Percentiles rank a stretch among this genome's conserved stretches.
Evolutionary conservation across 345 rosid genomes (phyloP).

Genomic region (Ailanthus altissimus): DNA sequence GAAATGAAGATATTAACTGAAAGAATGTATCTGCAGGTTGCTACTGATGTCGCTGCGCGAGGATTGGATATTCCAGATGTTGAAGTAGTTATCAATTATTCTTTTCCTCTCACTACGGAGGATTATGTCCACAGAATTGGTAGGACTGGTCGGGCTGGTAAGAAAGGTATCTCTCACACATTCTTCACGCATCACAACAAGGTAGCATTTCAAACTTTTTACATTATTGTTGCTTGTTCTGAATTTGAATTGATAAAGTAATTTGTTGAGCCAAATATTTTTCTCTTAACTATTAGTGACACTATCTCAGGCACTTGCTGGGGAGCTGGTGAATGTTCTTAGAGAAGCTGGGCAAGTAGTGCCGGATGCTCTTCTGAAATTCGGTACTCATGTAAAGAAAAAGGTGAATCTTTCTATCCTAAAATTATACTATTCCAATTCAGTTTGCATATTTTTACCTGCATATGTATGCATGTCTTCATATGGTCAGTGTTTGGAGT

Average conservation of each 20-base stretch:
- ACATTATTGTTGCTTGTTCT: neutral
- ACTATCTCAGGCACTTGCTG: constrained; percentile 73
- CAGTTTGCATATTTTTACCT: neutral
- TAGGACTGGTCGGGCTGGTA: constrained; percentile 96
- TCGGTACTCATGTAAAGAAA: constrained; percentile 95
- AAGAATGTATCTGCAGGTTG: constrained; percentile 52
- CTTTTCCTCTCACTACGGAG: constrained; percentile 91
- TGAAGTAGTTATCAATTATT: constrained; percentile 95
- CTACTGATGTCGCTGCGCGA: constrained; percentile 96
- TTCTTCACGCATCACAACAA: constrained; percentile 87
- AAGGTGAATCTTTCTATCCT: constrained; percentile 47
- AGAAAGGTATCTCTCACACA: constrained; percentile 96
- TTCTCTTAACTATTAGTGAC: neutral
- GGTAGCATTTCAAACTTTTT: constrained; percentile 36
- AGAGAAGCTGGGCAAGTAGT: constrained; percentile 88
- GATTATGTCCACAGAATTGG: constrained; percentile 96
- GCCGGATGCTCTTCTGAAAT: constrained; percentile 78
- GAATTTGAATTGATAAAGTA: neutral
- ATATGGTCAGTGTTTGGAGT: neutral
- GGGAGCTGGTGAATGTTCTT: constrained; percentile 94
- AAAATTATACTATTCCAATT: too few relatives aligned
- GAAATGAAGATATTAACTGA: neutral
- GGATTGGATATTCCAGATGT: constrained; percentile 95
- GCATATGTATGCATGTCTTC: neutral
- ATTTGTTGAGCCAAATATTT: neutral